These are phyloP conservation scores for Venturia aucupariae DNA, from an alignment of 2,329 filamentous ascomycete genomes.

Conservation along the genomic window DNA sequence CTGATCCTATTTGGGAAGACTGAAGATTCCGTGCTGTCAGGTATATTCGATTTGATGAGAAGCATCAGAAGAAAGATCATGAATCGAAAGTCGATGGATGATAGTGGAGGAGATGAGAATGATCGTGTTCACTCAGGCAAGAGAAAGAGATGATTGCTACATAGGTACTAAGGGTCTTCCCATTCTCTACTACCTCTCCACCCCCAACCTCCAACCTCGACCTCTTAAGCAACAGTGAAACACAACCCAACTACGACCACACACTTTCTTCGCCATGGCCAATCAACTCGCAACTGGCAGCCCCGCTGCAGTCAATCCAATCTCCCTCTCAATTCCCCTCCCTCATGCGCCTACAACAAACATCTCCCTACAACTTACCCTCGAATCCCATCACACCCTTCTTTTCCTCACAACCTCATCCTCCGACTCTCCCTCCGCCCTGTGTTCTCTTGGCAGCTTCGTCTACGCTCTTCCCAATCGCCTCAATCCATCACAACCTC, in stretches of 20 bases:
- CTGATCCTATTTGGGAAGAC: too few species aligned
- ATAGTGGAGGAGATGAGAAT: background rate
- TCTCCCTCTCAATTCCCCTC: constrained; percentile 43
- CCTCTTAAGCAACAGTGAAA: background rate
- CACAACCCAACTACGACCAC: background rate
- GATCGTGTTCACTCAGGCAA: too few species aligned
- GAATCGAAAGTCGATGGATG: background rate
- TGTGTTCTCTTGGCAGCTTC: constrained; percentile 64
- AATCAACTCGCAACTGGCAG: background rate
- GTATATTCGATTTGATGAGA: background rate
- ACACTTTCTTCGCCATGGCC: background rate
- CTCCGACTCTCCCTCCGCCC: constrained; percentile 28
- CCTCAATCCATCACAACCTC: constrained; percentile 40
- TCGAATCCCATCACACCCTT: constrained; percentile 42
- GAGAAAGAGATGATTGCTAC: background rate
- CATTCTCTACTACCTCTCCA: background rate
- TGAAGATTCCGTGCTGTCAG: background rate
- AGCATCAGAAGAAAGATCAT: background rate
- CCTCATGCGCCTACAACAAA: constrained; percentile 48
- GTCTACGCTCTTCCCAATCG: constrained; percentile 88
- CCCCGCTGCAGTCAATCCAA: background rate
- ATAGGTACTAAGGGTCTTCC: background rate
- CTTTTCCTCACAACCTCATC: constrained; percentile 49
- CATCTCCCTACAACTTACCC: constrained; percentile 49
- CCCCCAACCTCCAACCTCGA: background rate